Base-by-base conservation (phyloP, 2,329 filamentous ascomycete genomes). In the Neonectria sp. region DNA sequence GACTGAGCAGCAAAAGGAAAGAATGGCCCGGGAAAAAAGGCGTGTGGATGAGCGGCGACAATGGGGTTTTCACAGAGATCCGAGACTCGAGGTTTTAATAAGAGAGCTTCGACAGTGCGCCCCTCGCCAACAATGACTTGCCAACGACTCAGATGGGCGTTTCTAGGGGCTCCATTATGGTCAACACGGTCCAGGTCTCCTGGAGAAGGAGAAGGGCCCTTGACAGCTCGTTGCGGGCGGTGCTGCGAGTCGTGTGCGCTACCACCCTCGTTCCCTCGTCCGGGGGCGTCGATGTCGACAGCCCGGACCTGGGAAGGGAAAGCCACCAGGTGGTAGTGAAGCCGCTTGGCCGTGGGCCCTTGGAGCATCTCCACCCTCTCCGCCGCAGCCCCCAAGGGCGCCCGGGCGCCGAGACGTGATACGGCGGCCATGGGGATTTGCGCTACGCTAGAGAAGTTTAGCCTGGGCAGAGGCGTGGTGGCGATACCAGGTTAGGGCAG, bases 171-270 rank as follows among this genome's bases (percentile, higher is more conserved):
- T 56, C 59, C 51, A 67, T 58, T n/a, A 24, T 53, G 25, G 61
- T 53, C 6, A 48, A 35, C 48, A 45, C 58, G 65, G 64, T 51
- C 68, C 59, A 72, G 63, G 61, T 35, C 63, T 62, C 31, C 60
- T 68, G 71, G 48, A 69, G 66, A 68, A 65, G 57, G 40, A 45
- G n/a, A 45, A 45, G 11, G 40, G 40, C 37, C 37, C 62, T 62
- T 65, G 68, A 70, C 68, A 68, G 61, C 58, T 68, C 33, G 60
- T 53, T 33, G 64, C 68, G 60, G 71, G 63, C 63, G 62, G 58
- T 70, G 69, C 63, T 70, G 69, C 69, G 71, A 72, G 70, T 72
- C 68, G 71, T 66, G 66, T 58, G 12, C n/a, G n/a, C 15, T 40
- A 40, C 3, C 8, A 43, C 17, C 9, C n/a, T 21, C n/a, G 8